A percentile compares a stretch with the other conserved stretches of the same genome.
Conservation (phyloP, 768 basidiomycete species). For the Baorangia bicolor region DNA sequence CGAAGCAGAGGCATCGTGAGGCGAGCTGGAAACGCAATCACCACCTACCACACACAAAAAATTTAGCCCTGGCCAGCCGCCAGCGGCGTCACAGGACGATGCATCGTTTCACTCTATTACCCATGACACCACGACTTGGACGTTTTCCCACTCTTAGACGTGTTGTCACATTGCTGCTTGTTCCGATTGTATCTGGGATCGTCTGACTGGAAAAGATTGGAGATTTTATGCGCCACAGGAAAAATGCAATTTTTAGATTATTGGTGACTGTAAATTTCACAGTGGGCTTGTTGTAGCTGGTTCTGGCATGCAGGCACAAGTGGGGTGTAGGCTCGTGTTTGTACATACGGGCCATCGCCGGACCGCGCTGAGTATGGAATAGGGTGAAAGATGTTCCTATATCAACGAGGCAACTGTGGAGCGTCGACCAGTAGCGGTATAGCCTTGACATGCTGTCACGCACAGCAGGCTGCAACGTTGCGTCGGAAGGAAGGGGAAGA, state of each 20-base stretch:
- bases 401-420: slow-evolving; percentile 13
- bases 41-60: neutral
- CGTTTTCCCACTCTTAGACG: neutral
- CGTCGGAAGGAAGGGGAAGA: neutral
- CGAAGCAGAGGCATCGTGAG: slow-evolving; percentile 34
- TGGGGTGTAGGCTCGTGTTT: slow-evolving; percentile 4
- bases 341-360: neutral
- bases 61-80: neutral
- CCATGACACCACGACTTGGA: neutral
- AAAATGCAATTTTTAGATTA: slow-evolving; percentile 9
- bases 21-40: neutral
- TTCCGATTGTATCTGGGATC: slow-evolving; percentile 4
- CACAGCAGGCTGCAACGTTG: slow-evolving; percentile 23
- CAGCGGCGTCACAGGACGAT: neutral
- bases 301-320: slow-evolving; percentile 5
- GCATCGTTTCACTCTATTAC: slow-evolving; percentile 2
- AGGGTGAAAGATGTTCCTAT: slow-evolving; percentile 7
- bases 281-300: neutral
- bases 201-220: slow-evolving; percentile 5
- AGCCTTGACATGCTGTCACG: slow-evolving; percentile 24
- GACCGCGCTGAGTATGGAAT: slow-evolving; percentile 4
- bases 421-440: slow-evolving; percentile 21
- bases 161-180: slow-evolving; percentile 5
- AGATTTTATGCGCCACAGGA: neutral
- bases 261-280: neutral